These are phyloP conservation scores for Clonostachys sp. DNA, from an alignment of 2,329 filamentous ascomycete species.

Conservation along the genomic window DNA sequence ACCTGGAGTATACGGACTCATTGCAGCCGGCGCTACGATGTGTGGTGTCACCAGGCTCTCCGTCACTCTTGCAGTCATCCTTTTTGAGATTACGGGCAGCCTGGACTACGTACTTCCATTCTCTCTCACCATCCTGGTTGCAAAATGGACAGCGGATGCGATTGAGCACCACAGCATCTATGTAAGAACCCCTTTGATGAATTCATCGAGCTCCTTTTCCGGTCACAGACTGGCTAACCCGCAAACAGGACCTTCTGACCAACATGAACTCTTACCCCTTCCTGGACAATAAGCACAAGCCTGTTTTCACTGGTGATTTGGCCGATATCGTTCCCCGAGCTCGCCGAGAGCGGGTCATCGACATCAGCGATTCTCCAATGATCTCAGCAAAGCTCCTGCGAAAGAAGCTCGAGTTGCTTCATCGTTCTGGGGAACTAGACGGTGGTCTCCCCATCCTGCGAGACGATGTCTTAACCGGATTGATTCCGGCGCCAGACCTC, in stretches of 20 bases:
- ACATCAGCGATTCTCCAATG: constrained; percentile 78
- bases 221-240: constrained; percentile 6
- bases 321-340: constrained; percentile 79
- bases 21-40: constrained; percentile 95
- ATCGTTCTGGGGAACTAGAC: constrained; percentile 84
- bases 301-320: constrained; percentile 83
- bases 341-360: constrained; percentile 75
- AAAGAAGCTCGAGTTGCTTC: constrained; percentile 73
- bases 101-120: constrained; percentile 94
- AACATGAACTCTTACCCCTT: constrained; percentile 98
- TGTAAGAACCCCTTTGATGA: constrained; percentile 35
- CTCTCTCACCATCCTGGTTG: constrained; percentile 82
- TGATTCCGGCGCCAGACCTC: constrained; percentile 91
- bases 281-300: constrained; percentile 93
- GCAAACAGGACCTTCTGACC: constrained; percentile 72
- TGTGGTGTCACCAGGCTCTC: constrained; percentile 92
- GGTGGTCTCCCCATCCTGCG: constrained; percentile 85
- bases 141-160: constrained; percentile 98
- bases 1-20: constrained; percentile 92
- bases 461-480: constrained; percentile 73
- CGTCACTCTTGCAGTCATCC: constrained; percentile 88
- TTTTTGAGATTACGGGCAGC: constrained; percentile 94
- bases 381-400: constrained; percentile 75
- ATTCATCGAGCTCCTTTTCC: background rate
- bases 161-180: constrained; percentile 94